A percentile compares a stretch with the other conserved stretches of the same genome.
Conservation (phyloP, 352 stramenopile genomes). For the Pythium plurisporium region DNA sequence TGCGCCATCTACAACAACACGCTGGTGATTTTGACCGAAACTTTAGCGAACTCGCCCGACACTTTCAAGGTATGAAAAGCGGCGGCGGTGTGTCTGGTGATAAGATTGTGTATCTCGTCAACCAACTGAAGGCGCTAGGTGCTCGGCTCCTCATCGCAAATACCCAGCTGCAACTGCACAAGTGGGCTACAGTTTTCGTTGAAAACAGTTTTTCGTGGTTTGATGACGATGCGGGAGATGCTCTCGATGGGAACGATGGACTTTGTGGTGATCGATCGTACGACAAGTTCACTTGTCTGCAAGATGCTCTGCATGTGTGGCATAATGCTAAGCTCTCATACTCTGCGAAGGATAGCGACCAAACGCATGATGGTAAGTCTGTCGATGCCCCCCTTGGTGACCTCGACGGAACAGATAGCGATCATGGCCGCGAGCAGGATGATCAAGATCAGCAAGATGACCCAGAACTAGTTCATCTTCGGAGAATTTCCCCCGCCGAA, state of each 20-base stretch:
- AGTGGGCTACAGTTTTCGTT: conserved; percentile 68
- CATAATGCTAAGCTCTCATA: conserved; percentile 59
- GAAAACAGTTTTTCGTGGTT: conserved; percentile 64
- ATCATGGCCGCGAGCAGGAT: not conserved
- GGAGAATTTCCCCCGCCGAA: conserved; percentile 37
- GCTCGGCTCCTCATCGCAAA: conserved; percentile 49
- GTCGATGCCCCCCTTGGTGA: not conserved
- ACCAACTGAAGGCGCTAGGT: conserved; percentile 51
- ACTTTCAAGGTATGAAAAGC: conserved; percentile 9
- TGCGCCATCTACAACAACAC: conserved; percentile 8
- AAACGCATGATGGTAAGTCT: not conserved
- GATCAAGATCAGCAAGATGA: not conserved
- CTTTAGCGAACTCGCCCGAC: conserved; percentile 9
- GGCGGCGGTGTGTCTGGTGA: conserved; percentile 1
- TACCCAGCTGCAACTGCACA: conserved; percentile 69
- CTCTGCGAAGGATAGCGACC: conserved; percentile 36
- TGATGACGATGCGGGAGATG: conserved; percentile 38
- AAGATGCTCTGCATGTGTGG: conserved; percentile 72
- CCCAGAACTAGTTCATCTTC: conserved; percentile 26
- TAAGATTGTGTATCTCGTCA: conserved; percentile 35
- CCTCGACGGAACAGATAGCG: not conserved
- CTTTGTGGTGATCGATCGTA: conserved; percentile 48
- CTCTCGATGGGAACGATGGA: conserved; percentile 7
- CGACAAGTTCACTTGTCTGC: conserved; percentile 79
- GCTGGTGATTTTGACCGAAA: conserved; percentile 12